Conservation (phyloP, 2,329 filamentous ascomycete genomes). For the Sclerotinia glacialis region DNA sequence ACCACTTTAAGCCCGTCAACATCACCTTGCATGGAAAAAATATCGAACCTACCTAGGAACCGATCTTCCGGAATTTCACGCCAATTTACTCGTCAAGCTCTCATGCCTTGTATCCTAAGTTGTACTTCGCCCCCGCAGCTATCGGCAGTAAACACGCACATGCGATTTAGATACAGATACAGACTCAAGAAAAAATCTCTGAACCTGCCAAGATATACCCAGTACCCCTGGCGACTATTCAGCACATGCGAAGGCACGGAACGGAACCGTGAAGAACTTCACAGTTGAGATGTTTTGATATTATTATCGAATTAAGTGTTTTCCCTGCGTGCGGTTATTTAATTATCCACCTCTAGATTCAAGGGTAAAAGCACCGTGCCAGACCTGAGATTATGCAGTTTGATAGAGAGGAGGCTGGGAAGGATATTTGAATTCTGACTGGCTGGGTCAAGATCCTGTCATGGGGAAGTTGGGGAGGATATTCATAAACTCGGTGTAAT, state of each 20-base stretch:
- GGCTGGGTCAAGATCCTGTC: background rate
- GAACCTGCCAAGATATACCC: background rate
- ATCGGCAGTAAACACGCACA: background rate
- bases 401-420: background rate
- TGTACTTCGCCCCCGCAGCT: background rate
- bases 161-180: background rate
- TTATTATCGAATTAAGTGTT: too few species aligned
- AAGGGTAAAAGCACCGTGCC: background rate
- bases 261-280: background rate
- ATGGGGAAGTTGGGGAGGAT: background rate
- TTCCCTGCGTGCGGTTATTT: too few species aligned
- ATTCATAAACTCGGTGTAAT: too few species aligned
- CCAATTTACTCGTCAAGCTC: background rate
- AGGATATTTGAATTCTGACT: constrained; percentile 9
- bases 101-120: background rate
- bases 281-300: constrained; percentile 3
- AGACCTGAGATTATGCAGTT: background rate
- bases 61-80: background rate
- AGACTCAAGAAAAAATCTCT: too few species aligned
- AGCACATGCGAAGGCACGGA: background rate
- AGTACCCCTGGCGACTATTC: background rate
- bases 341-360: background rate
- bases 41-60: background rate
- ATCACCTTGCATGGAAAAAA: background rate
- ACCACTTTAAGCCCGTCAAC: background rate